phyloP scores from a whole-genome alignment of 768 basidiomycete genomes.

The Lactarius sanguifluus region DNA sequence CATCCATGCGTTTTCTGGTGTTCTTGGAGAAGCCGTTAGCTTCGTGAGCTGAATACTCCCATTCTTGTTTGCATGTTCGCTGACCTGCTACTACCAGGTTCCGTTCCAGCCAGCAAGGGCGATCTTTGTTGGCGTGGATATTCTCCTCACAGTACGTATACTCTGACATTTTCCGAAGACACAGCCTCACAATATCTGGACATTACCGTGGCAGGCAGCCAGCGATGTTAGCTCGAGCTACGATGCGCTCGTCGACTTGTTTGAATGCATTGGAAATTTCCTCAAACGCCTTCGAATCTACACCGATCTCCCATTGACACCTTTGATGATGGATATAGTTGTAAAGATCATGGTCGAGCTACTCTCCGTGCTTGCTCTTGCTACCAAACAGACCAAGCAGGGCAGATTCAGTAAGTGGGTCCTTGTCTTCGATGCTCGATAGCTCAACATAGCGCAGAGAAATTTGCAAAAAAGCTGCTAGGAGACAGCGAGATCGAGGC shows the following conservation, averaged over 20 bases:
- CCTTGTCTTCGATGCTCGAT: background rate
- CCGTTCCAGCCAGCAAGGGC: background rate
- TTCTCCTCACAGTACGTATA: background rate
- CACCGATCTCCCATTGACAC: background rate
- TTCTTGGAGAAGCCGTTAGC: background rate
- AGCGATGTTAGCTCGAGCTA: background rate
- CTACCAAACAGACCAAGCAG: background rate
- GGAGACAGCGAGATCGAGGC: slow-evolving; percentile 8
- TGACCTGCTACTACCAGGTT: background rate
- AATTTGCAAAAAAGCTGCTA: background rate
- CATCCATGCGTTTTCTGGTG: background rate
- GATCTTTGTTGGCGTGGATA: background rate
- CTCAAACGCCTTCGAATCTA: background rate
- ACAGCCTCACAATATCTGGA: background rate
- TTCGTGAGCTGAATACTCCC: background rate
- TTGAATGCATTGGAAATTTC: background rate
- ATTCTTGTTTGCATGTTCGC: background rate
- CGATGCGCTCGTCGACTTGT: background rate
- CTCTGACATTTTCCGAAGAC: background rate
- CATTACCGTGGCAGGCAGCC: background rate
- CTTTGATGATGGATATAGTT: background rate
- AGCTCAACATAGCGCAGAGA: background rate
- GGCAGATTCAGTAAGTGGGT: background rate
- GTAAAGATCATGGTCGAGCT: background rate
- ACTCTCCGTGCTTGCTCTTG: slow-evolving; percentile 1